phyloP scores from a whole-genome alignment of 2,329 filamentous ascomycete genomes.

The Lachnellula hyalina region DNA sequence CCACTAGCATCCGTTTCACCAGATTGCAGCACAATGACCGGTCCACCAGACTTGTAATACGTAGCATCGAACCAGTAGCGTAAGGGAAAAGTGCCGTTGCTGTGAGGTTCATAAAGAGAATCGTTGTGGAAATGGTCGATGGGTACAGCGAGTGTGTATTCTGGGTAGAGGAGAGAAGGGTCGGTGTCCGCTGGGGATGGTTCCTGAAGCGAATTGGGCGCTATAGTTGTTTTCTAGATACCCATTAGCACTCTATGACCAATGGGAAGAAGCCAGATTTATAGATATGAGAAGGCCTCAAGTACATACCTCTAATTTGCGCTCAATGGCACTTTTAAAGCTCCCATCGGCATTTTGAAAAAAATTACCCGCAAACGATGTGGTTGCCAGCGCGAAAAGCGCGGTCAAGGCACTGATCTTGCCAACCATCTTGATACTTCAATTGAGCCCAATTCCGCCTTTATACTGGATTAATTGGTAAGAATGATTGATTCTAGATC shows the following conservation, averaged over 20 bases:
- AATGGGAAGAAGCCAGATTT: background rate
- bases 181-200: conserved; percentile 9
- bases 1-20: conserved; percentile 64
- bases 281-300: no score
- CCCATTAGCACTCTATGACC: background rate
- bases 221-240: conserved; percentile 21
- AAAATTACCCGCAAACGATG: conserved; percentile 9
- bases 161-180: conserved; percentile 26
- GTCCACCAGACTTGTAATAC: conserved; percentile 71
- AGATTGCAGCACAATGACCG: conserved; percentile 69
- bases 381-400: conserved; percentile 14
- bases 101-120: conserved; percentile 70
- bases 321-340: conserved; percentile 12
- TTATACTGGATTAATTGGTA: no score
- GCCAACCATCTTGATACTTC: conserved; percentile 17
- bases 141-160: conserved; percentile 33
- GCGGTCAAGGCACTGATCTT: conserved; percentile 11
- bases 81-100: conserved; percentile 59
- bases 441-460: background rate
- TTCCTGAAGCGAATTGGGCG: conserved; percentile 5
- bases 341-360: background rate
- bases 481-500: background rate
- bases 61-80: conserved; percentile 80
- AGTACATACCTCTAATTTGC: conserved; percentile 16
- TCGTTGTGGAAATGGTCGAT: conserved; percentile 85